Base-by-base conservation (phyloP, 805 yeast species). In the Candida gorgasii region DNA sequence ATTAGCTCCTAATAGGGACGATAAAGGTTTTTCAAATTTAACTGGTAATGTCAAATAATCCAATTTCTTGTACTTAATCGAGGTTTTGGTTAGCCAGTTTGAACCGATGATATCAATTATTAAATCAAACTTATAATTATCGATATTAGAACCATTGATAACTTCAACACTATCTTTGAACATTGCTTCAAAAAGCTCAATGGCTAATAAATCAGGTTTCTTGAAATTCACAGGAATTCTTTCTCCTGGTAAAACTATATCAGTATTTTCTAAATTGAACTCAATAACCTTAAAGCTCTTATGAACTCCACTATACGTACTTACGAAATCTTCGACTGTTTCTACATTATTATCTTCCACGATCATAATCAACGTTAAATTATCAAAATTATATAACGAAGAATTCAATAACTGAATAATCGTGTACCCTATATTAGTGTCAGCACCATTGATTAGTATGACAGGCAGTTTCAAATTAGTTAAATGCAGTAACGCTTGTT, bases 381-480 rank as follows among this genome's bases (percentile, higher is more conserved):
- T 46, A 13, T 50, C 53, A 34, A 65, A 50, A 15, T 45, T 42
- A 50, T 65, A 67, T 4, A 51, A 36, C 3, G 63, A 52, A 1
- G 71, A 65, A 17, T 53, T 51, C 8, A 70, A 44, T 3, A 61
- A 20, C 46, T 71, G 75, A 4, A 65, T 43, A 3, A 71, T 23
- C 5, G 70, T 70, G 36, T 52, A 49, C 0, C 73, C 74, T 17
- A 70, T 46, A 30, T 58, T 52, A 8, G 75, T 68, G 44, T 70
- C 73, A 3, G 66, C 76, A 18, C 76, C 76, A 50, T 70, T 69
- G 44, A 71, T 65, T 24, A 71, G 51, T 12, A 71, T 46, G 38
- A 56, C 65, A 7, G 65, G 65, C 23, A 39, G 40, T 15, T 50
- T 46, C 11, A 48, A 42, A 2, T 46, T 41, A 3, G 45, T 28